phyloP scores from a whole-genome alignment of 2,329 filamentous ascomycete genomes.

The Cyphellophora attinorum region DNA sequence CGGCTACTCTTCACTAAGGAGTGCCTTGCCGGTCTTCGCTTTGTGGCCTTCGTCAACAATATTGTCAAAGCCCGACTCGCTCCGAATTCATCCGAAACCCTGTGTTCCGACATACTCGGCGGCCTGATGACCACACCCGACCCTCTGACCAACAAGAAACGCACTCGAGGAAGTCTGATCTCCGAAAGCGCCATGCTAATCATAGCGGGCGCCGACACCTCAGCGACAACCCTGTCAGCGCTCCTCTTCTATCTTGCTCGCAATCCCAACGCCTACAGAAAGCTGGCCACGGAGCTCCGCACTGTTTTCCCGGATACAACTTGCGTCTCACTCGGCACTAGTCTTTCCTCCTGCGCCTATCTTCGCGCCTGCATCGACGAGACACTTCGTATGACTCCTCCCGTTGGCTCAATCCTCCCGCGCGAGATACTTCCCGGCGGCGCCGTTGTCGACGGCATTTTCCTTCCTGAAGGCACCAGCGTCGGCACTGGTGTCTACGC shows the following conservation, averaged over 20 bases:
- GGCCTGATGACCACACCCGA: not conserved
- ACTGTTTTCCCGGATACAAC: slow-evolving; percentile 24
- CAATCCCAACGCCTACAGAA: slow-evolving; percentile 23
- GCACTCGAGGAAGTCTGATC: slow-evolving; percentile 3
- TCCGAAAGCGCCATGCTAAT: slow-evolving; percentile 8
- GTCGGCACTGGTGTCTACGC: slow-evolving; percentile 25
- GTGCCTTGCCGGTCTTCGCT: slow-evolving; percentile 1
- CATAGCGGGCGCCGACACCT: slow-evolving; percentile 29
- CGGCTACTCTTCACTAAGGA: slow-evolving; percentile 3
- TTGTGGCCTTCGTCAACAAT: not conserved
- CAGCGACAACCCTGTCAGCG: slow-evolving; percentile 27
- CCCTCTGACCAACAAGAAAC: slow-evolving; percentile 3
- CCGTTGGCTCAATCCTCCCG: slow-evolving; percentile 19
- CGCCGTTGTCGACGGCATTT: slow-evolving; percentile 22
- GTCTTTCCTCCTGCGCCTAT: slow-evolving; percentile 27
- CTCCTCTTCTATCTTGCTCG: slow-evolving; percentile 30
- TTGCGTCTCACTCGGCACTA: slow-evolving; percentile 25
- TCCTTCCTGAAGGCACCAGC: slow-evolving; percentile 22
- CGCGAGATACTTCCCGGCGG: slow-evolving; percentile 23
- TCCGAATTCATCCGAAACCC: not conserved
- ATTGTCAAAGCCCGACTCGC: not conserved
- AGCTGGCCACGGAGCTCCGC: slow-evolving; percentile 25
- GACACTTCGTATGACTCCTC: slow-evolving; percentile 24
- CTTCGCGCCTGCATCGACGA: slow-evolving; percentile 35
- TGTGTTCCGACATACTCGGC: not conserved